phyloP scores from a whole-genome alignment of 148 eudicot species.

The Arctostaphylos glauca region DNA sequence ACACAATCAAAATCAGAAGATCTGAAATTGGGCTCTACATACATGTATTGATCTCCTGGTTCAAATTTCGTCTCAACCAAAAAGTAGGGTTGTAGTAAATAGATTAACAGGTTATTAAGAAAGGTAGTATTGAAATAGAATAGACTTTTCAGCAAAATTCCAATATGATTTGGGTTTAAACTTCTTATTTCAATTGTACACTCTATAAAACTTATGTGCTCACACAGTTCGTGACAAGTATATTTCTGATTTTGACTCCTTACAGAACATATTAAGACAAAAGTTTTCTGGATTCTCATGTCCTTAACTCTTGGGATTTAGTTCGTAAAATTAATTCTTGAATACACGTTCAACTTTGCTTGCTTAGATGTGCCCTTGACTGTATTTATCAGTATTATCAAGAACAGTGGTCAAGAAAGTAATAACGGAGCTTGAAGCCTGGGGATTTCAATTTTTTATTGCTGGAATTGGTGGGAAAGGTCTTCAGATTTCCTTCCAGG shows the following conservation, averaged over 20 bases:
- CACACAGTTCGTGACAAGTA: no score
- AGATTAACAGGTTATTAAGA: not conserved
- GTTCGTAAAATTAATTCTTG: not conserved
- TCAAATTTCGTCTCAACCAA: not conserved
- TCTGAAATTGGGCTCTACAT: not conserved
- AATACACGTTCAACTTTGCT: not conserved
- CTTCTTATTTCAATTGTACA: not conserved
- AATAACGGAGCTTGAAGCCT: conserved; percentile 60
- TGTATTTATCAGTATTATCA: conserved; percentile 50
- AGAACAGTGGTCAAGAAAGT: conserved; percentile 67
- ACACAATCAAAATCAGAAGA: not conserved
- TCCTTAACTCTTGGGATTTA: not conserved
- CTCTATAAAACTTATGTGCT: not conserved
- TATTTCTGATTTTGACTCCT: not conserved
- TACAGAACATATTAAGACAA: no score
- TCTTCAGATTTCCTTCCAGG: conserved; percentile 50
- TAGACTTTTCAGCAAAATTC: no score
- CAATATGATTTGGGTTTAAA: not conserved
- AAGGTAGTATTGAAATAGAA: no score
- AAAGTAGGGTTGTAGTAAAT: not conserved
- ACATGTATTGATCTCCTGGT: not conserved
- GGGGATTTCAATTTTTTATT: conserved; percentile 75
- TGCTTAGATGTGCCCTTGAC: conserved; percentile 39
- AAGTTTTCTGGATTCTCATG: not conserved
- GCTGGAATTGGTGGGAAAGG: conserved; percentile 85